phyloP scores from a whole-genome alignment of 768 basidiomycete species.

The Tremella fuciformis region DNA sequence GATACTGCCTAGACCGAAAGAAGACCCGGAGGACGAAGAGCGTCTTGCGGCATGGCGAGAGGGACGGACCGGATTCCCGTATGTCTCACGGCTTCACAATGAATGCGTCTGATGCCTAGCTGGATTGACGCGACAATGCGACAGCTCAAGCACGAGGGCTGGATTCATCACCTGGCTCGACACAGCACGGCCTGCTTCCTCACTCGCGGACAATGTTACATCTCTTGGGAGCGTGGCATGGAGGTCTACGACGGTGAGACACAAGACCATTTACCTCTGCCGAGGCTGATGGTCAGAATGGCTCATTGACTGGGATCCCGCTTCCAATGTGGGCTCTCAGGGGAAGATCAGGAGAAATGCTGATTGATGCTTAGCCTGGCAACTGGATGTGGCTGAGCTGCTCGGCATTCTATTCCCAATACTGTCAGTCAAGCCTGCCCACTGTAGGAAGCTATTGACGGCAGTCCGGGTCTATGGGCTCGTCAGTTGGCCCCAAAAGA shows the following conservation, averaged over 20 bases:
- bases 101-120: constrained; percentile 11
- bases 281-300: constrained; percentile 36
- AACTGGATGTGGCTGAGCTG: constrained; percentile 55
- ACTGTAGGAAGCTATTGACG: constrained; percentile 14
- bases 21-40: constrained; percentile 39
- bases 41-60: constrained; percentile 46
- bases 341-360: not conserved
- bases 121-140: constrained; percentile 53
- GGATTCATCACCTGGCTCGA: constrained; percentile 54
- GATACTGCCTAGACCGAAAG: constrained; percentile 45
- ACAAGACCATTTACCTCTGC: too few species aligned
- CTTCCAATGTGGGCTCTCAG: constrained; percentile 40
- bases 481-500: constrained; percentile 49
- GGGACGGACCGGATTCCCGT: constrained; percentile 53
- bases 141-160: constrained; percentile 51
- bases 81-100: constrained; percentile 20
- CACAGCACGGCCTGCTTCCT: constrained; percentile 53
- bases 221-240: constrained; percentile 54
- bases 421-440: constrained; percentile 30
- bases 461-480: constrained; percentile 50
- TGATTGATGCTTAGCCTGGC: constrained; percentile 30
- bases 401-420: constrained; percentile 52
- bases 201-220: constrained; percentile 53
- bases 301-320: constrained; percentile 53
- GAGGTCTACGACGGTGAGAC: constrained; percentile 54